phyloP scores from a whole-genome alignment of 202 grass and related monocot genomes.

The Saccharum hybrid region DNA sequence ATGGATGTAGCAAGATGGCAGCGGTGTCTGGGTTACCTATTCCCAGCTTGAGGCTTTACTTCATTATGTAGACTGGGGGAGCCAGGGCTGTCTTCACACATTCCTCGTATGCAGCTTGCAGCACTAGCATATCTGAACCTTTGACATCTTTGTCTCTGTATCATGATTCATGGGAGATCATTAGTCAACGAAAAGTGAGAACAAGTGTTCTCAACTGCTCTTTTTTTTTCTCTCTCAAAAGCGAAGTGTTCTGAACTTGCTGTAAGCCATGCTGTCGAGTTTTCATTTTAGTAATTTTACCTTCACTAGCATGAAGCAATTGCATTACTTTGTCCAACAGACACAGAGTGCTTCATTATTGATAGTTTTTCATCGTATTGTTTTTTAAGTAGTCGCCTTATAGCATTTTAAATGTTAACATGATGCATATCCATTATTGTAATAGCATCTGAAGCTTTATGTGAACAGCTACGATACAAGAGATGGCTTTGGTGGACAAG shows the following conservation, averaged over 20 bases:
- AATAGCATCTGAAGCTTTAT: constrained; percentile 40
- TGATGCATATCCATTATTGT: constrained; percentile 7
- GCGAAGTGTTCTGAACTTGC: background rate
- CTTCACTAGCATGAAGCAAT: background rate
- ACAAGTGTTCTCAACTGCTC: too few relatives aligned
- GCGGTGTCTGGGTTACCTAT: too few relatives aligned
- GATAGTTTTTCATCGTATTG: background rate
- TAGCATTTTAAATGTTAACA: background rate
- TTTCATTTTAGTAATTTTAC: constrained; percentile 8
- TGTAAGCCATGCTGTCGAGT: background rate
- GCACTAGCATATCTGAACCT: too few relatives aligned
- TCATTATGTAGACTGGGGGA: too few relatives aligned
- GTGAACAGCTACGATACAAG: constrained; percentile 73
- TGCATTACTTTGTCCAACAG: background rate
- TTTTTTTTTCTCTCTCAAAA: too few relatives aligned
- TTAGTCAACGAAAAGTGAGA: too few relatives aligned
- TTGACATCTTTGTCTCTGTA: too few relatives aligned
- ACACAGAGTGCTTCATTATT: background rate
- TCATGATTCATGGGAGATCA: too few relatives aligned
- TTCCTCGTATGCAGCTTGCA: too few relatives aligned
- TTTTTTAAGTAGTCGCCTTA: background rate
- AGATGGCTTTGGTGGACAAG: constrained; percentile 97
- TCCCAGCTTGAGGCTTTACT: too few relatives aligned
- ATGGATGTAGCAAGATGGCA: too few relatives aligned
- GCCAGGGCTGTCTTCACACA: too few relatives aligned